phyloP scores from a whole-genome alignment of 164 flowering plant species.

The Aristolochia fimbriata region DNA sequence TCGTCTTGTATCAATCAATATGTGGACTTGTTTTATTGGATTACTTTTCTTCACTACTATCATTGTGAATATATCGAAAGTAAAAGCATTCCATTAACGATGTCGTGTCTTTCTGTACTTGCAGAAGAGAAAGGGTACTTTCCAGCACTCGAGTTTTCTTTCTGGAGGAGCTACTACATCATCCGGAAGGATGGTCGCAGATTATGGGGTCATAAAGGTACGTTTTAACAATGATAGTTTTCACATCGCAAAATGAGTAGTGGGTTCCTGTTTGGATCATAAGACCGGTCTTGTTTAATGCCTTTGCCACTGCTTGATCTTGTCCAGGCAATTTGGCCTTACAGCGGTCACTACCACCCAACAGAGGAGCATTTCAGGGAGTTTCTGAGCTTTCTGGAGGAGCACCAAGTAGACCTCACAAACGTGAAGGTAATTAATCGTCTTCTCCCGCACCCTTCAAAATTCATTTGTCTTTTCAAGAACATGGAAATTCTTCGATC shows the following conservation, averaged over 20 bases:
- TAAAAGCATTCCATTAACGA: background rate
- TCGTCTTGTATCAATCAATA: too few species aligned
- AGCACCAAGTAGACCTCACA: conserved; percentile 49
- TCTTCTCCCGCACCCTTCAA: background rate
- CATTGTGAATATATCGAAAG: background rate
- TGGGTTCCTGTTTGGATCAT: background rate
- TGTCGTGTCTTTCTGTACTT: background rate
- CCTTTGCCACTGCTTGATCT: background rate
- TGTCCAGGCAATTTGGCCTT: conserved; percentile 67
- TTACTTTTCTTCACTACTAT: too few species aligned
- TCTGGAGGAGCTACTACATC: conserved; percentile 69
- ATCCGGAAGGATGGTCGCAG: conserved; percentile 63
- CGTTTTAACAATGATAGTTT: background rate
- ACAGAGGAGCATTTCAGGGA: conserved; percentile 67
- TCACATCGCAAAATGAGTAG: background rate
- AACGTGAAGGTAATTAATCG: conserved; percentile 57
- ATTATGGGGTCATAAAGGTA: conserved; percentile 60
- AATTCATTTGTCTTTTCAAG: background rate
- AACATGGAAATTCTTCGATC: background rate
- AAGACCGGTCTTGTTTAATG: background rate
- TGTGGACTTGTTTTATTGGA: too few species aligned
- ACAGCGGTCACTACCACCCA: conserved; percentile 81
- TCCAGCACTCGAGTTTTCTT: conserved; percentile 82
- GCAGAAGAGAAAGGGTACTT: conserved; percentile 60
- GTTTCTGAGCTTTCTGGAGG: conserved; percentile 49